Conservation (phyloP, 345 rosid genomes). For the Cardamine occulta region DNA sequence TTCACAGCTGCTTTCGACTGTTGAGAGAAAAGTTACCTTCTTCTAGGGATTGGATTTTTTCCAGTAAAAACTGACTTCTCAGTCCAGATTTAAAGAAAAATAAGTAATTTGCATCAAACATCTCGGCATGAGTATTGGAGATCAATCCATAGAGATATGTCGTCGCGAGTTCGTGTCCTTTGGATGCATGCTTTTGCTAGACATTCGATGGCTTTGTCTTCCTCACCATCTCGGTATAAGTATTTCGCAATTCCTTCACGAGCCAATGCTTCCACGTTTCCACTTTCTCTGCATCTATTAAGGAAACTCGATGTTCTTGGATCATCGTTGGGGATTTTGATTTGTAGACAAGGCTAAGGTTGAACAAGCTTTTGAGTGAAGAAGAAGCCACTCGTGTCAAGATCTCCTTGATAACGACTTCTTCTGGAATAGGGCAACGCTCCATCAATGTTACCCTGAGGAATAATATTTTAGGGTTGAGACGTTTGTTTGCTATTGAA, state of each 20-base stretch:
- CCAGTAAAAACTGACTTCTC: no score
- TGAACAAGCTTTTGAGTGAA: conserved; percentile 20
- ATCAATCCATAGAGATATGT: no score
- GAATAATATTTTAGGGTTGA: background rate
- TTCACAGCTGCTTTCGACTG: no score
- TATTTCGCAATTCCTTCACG: background rate
- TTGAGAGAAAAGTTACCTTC: no score
- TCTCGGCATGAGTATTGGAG: background rate
- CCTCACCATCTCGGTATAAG: no score
- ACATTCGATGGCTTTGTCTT: no score
- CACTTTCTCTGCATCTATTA: background rate
- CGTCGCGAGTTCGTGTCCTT: no score
- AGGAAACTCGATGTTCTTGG: background rate
- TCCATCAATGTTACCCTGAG: background rate
- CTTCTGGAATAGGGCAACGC: background rate
- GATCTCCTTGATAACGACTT: background rate
- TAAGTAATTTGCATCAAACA: no score
- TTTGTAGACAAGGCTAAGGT: conserved; percentile 5
- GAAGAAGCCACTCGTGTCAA: conserved; percentile 10
- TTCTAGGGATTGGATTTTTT: no score
- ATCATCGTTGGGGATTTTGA: background rate
- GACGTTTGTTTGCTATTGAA: background rate
- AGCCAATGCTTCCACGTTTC: conserved; percentile 4
- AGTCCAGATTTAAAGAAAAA: no score
- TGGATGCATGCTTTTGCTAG: no score